phyloP scores from a whole-genome alignment of 441 rosid species.

The Viola pubescens region DNA sequence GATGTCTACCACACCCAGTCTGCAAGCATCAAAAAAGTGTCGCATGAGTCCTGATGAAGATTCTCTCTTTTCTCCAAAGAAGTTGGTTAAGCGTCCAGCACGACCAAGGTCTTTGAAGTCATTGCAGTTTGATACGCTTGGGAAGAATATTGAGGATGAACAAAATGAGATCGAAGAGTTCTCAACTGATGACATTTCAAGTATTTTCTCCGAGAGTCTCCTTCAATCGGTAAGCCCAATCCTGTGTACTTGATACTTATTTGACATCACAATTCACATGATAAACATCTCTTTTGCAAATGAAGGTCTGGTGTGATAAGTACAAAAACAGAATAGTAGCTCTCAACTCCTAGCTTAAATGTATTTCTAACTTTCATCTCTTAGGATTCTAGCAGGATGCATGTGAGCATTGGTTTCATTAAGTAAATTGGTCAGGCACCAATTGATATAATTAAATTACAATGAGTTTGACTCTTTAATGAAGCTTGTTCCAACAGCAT shows the following conservation, averaged over 20 bases:
- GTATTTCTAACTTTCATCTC: too few species aligned
- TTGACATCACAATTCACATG: not conserved
- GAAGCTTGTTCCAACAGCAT: too few species aligned
- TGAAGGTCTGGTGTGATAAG: too few species aligned
- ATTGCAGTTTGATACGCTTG: conserved; percentile 49
- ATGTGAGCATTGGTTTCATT: too few species aligned
- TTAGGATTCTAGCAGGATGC: too few species aligned
- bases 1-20: conserved; percentile 37
- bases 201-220: conserved; percentile 52
- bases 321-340: too few species aligned
- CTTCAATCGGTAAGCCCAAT: conserved; percentile 49
- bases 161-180: conserved; percentile 18
- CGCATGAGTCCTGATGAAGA: conserved; percentile 41
- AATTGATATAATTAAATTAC: too few species aligned
- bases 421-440: not conserved
- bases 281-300: too few species aligned
- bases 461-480: too few species aligned
- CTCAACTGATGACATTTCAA: conserved; percentile 38
- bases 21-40: conserved; percentile 44
- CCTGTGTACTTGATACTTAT: not conserved
- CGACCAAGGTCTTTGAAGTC: conserved; percentile 57
- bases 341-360: too few species aligned
- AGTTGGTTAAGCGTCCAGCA: conserved; percentile 55
- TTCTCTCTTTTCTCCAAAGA: conserved; percentile 29
- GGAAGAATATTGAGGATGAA: conserved; percentile 25